Evolutionary conservation across 2,329 filamentous ascomycete genomes (phyloP).

Genomic region (Diaporthe batatas): DNA sequence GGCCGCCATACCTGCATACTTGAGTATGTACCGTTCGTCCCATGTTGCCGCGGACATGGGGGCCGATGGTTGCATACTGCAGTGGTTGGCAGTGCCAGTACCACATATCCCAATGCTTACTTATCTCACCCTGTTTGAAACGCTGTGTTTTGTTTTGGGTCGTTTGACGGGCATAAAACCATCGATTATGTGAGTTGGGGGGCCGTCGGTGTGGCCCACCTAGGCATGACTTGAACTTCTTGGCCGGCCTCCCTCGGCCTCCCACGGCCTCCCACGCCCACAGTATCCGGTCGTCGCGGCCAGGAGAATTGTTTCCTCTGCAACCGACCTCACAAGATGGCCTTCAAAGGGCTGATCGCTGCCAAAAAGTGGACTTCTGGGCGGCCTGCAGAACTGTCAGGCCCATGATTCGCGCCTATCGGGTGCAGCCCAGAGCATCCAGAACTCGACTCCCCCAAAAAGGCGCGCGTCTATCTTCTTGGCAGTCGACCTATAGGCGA

Average conservation of each 20-base stretch:
- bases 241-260: background rate
- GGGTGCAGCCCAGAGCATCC: conserved; percentile 4
- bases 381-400: conserved; percentile 2
- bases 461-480: conserved; percentile 31
- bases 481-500: conserved; percentile 12
- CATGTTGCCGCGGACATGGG: conserved; percentile 6
- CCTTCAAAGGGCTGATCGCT: conserved; percentile 5
- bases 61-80: background rate
- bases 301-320: background rate
- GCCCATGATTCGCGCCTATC: conserved; percentile 24
- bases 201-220: background rate
- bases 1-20: background rate
- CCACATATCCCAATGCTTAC: background rate
- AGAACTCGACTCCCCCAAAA: conserved; percentile 20
- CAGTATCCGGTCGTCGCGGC: background rate
- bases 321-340: background rate
- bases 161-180: conserved; percentile 1
- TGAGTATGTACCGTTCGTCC: conserved; percentile 21
- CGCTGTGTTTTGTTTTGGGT: conserved; percentile 13
- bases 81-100: background rate
- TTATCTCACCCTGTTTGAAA: background rate
- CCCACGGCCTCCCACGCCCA: background rate
- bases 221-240: background rate
- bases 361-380: conserved; percentile 23
- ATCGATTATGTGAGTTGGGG: conserved; percentile 18